Evolutionary conservation across 2,329 filamentous ascomycete genomes (phyloP), one percentile per base, ranked within the genome.

Genomic region (Zymoseptoria ardabiliae): DNA sequence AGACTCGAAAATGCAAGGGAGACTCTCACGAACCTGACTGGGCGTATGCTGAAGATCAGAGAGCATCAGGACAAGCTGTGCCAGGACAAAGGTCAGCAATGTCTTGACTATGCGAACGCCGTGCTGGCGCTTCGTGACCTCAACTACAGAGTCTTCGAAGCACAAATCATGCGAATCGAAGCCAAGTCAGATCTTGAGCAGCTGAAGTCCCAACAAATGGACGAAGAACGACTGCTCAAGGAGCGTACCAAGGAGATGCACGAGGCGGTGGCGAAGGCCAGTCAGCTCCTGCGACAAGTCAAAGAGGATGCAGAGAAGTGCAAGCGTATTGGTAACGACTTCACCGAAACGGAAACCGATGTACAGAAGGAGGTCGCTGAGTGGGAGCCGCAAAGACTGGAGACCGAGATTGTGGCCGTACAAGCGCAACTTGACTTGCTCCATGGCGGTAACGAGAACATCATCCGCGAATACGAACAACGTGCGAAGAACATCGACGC

Each of bases 361-460:
- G 53, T 72, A 19, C 62, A 66, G 7, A 60, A 63, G 19, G 59
- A 68, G 63, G 70, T 21, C 69, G 7, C 30, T 4, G 50, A 50
- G 21, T 56, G 53, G 52, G 72, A 51, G 72, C 78, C 17, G 64
- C 20, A 75, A 84, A 54, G 71, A 71, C 77, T 97, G 6, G 82
- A 89, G 25, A 79, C 83, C 9, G 87, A 95, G 61, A 89, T 97
- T 54, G 81, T 85, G 21, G 85, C 87, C 0, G 87, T 91, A 71
- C 80, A 84, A 62, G 86, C 88, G 22, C 87, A 88, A 61, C 82
- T 97, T 2, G 88, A 91, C 60, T 82, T 94, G 63, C 88, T 94
- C 59, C 87, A 86, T 48, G 69, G 67, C 10, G 88, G 88, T 45
- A 90, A 92, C 66, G 87, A 85, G 3, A 83, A 85, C 58, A 83